These are phyloP conservation scores for Wickerhamiella nectarea DNA, from an alignment of 805 yeast genomes.

Conservation along the genomic window DNA sequence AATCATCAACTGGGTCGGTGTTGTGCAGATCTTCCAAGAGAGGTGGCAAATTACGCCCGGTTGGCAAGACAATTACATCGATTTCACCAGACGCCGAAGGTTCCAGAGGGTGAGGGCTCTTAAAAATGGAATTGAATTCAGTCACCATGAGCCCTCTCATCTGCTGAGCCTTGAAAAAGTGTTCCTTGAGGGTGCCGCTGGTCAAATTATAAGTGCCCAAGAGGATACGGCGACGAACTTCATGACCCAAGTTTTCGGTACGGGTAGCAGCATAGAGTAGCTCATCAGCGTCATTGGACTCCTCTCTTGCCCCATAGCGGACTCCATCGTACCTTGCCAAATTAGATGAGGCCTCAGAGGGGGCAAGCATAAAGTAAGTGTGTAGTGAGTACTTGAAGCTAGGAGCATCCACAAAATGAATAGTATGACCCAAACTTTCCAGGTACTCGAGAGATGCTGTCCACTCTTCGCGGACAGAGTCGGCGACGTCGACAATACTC, in stretches of 20 bases:
- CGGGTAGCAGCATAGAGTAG: constrained; percentile 48
- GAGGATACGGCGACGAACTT: constrained; percentile 69
- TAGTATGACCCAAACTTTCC: constrained; percentile 34
- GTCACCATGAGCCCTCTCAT: constrained; percentile 45
- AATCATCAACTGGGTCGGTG: constrained; percentile 42
- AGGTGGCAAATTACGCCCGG: constrained; percentile 47
- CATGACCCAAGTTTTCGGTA: constrained; percentile 55
- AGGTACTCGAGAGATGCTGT: constrained; percentile 33
- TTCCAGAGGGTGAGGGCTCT: constrained; percentile 18
- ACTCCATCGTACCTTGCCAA: constrained; percentile 83
- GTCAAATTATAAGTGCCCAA: constrained; percentile 80
- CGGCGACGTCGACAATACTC: constrained; percentile 43
- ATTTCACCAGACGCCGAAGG: constrained; percentile 25
- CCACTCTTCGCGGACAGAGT: constrained; percentile 37
- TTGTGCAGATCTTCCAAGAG: constrained; percentile 33
- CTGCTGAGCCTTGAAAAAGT: constrained; percentile 61
- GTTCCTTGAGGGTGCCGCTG: constrained; percentile 56
- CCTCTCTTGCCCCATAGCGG: constrained; percentile 53
- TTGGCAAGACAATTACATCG: constrained; percentile 66
- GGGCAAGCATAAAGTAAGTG: constrained; percentile 73
- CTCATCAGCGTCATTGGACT: constrained; percentile 21
- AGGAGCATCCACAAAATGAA: constrained; percentile 59
- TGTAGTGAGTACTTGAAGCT: constrained; percentile 53
- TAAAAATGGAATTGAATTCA: constrained; percentile 55
- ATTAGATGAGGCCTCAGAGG: constrained; percentile 91